These are phyloP conservation scores for Geranium rotundifolium DNA, from an alignment of 345 rosid species.

Conservation along the genomic window DNA sequence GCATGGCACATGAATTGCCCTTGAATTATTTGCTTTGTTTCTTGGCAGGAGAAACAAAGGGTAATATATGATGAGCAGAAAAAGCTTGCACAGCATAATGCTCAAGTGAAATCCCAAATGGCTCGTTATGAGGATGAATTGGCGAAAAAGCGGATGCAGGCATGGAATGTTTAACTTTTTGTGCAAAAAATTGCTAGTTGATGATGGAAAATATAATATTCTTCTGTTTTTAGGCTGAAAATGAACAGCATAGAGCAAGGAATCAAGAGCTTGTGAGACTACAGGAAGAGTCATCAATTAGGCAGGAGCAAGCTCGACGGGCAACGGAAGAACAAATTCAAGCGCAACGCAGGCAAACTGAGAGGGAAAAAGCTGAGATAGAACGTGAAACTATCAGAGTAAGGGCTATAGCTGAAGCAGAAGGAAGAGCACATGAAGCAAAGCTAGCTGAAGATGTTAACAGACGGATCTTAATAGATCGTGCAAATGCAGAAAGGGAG, in stretches of 20 bases:
- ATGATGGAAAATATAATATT: slow-evolving; percentile 10
- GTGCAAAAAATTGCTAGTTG: slow-evolving; percentile 2
- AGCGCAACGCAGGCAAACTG: slow-evolving; percentile 79
- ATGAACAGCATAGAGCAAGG: slow-evolving; percentile 78
- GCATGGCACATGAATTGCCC: neutral
- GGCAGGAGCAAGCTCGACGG: slow-evolving; percentile 85
- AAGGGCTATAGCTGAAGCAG: slow-evolving; percentile 96
- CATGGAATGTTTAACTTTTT: slow-evolving; percentile 14
- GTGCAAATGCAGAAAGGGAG: slow-evolving; percentile 95
- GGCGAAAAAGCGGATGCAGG: slow-evolving; percentile 99
- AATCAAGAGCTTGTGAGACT: slow-evolving; percentile 90
- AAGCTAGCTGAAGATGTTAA: slow-evolving; percentile 94
- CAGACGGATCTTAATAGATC: slow-evolving; percentile 75
- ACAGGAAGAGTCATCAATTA: slow-evolving; percentile 80
- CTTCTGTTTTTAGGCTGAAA: slow-evolving; percentile 52
- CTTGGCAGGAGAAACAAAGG: slow-evolving; percentile 71
- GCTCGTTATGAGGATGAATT: slow-evolving; percentile 88
- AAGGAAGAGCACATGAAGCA: slow-evolving; percentile 95
- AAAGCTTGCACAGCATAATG: slow-evolving; percentile 80
- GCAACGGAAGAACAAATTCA: slow-evolving; percentile 97
- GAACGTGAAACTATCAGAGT: slow-evolving; percentile 94
- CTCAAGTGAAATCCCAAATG: slow-evolving; percentile 90
- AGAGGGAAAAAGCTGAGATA: slow-evolving; percentile 97
- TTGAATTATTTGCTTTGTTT: neutral
- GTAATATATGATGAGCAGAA: slow-evolving; percentile 86